Evolutionary conservation across 108 stramenopile species (phyloP).

Genomic region (Fistulifera solaris): DNA sequence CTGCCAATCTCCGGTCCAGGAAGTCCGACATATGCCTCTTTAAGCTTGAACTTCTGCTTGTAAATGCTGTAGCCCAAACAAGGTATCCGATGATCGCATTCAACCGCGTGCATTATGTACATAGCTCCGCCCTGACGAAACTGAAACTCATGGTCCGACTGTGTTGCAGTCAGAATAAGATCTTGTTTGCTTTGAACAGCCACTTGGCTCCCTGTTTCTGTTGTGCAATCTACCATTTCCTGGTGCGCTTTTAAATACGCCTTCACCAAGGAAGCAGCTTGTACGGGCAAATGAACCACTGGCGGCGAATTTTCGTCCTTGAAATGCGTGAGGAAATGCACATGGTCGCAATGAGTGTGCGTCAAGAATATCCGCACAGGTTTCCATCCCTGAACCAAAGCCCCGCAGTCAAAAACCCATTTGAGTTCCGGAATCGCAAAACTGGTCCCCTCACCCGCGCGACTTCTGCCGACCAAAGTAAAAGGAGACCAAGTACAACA

Average conservation of each 20-base stretch:
- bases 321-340: slow-evolving; percentile 14
- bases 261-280: slow-evolving; percentile 20
- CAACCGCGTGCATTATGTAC: slow-evolving; percentile 8
- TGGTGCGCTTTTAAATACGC: slow-evolving; percentile 14
- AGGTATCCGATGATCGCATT: slow-evolving; percentile 26
- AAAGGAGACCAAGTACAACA: neutral
- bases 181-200: neutral
- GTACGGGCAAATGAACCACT: slow-evolving; percentile 22
- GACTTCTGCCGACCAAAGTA: slow-evolving; percentile 27
- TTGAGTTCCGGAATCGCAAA: slow-evolving; percentile 30
- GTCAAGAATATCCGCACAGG: slow-evolving; percentile 25
- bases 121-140: slow-evolving; percentile 17
- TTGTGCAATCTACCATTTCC: slow-evolving; percentile 19
- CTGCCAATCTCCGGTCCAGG: slow-evolving; percentile 26
- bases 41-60: slow-evolving; percentile 11
- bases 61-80: slow-evolving; percentile 37
- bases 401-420: slow-evolving; percentile 43
- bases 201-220: neutral
- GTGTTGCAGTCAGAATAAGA: slow-evolving; percentile 7
- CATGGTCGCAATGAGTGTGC: slow-evolving; percentile 39
- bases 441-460: slow-evolving; percentile 34
- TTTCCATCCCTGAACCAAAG: slow-evolving; percentile 20
- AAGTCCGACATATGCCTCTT: slow-evolving; percentile 20
- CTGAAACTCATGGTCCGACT: slow-evolving; percentile 18
- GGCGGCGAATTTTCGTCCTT: slow-evolving; percentile 9